A percentile compares a stretch with the other conserved stretches of the same genome.
Evolutionary conservation across 257 asterid species (phyloP).

Genomic region (Capsicum rhomboideum): DNA sequence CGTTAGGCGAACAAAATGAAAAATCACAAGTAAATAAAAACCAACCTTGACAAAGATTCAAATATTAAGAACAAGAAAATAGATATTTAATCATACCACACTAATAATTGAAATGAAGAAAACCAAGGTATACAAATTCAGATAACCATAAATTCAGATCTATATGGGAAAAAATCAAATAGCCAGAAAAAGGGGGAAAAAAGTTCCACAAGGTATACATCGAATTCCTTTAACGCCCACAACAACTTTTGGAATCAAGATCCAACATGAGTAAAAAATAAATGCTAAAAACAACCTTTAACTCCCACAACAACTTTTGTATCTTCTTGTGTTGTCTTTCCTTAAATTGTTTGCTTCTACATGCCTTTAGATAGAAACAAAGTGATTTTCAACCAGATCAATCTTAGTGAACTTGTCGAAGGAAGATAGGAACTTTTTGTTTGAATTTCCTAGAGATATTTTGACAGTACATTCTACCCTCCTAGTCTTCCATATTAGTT

Average conservation of each 20-base stretch:
- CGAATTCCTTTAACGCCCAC: not conserved
- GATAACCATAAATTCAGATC: not conserved
- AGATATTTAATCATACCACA: not conserved
- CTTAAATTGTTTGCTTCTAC: too few species aligned
- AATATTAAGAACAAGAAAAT: not conserved
- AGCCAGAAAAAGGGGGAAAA: not conserved
- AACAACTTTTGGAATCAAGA: not conserved
- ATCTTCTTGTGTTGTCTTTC: too few species aligned
- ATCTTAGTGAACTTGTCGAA: too few species aligned
- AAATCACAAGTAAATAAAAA: not conserved
- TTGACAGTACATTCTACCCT: not conserved
- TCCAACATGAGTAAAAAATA: not conserved
- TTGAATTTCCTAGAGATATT: not conserved
- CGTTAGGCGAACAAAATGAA: not conserved
- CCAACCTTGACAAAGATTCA: not conserved
- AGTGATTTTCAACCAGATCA: too few species aligned
- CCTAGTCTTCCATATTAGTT: not conserved
- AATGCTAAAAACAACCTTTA: not conserved
- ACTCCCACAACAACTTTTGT: too few species aligned
- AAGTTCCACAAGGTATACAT: not conserved
- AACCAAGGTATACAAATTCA: not conserved
- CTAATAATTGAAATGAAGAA: not conserved
- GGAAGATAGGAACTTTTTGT: not conserved
- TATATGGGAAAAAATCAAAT: not conserved
- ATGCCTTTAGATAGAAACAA: too few species aligned